A percentile compares a stretch with the other conserved stretches of the same genome.
These are phyloP conservation scores for Vinca minor DNA, from an alignment of 257 asterid genomes.

Conservation along the genomic window DNA sequence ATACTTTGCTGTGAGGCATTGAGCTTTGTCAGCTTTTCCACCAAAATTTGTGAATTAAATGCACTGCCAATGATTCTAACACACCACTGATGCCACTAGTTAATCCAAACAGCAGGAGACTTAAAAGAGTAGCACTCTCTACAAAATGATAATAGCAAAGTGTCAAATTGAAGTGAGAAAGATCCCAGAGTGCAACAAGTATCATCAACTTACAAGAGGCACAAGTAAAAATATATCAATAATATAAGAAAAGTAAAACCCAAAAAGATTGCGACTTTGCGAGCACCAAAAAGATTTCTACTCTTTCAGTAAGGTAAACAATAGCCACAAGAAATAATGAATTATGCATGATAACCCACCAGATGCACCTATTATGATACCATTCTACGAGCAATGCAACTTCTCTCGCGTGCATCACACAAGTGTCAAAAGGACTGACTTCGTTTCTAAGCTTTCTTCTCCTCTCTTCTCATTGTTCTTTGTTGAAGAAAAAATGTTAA, in stretches of 20 bases:
- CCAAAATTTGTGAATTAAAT: conserved; percentile 80
- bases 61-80: conserved; percentile 59
- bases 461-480: no score
- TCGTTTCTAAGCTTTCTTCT: no score
- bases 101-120: conserved; percentile 25
- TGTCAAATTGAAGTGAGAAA: not conserved
- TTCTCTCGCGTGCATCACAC: no score
- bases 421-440: no score
- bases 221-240: not conserved
- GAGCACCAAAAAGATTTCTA: no score
- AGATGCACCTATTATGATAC: no score
- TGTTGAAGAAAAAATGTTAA: no score
- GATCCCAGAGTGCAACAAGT: not conserved
- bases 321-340: no score
- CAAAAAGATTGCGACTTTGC: conserved; percentile 1
- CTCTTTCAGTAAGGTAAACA: no score
- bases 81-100: conserved; percentile 19
- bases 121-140: conserved; percentile 16
- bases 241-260: not conserved
- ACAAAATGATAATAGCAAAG: not conserved
- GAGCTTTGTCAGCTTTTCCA: conserved; percentile 81
- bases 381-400: no score
- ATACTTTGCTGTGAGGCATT: conserved; percentile 92
- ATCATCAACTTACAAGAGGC: not conserved
- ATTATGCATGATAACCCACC: no score